Base-by-base conservation (phyloP, 2,329 filamentous ascomycete species). In the Claviceps pazoutovae region DNA sequence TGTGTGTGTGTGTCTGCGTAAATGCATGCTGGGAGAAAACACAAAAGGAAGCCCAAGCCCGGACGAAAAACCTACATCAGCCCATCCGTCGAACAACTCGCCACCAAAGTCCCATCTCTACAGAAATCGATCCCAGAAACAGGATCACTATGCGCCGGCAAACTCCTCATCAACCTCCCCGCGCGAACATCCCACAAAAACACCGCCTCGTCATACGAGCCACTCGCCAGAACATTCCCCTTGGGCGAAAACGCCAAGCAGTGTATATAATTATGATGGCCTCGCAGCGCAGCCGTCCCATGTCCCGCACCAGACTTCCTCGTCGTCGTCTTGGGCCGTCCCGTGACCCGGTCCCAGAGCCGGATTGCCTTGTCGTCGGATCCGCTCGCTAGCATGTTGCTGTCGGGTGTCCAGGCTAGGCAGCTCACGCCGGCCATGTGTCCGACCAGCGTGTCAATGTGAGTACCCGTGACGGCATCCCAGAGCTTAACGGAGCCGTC, bases 211-310 rank as follows among this genome's bases (percentile, higher is more conserved):
- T 98, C 93, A 68, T 96, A 97, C 57, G 87, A 94, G 13, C 93
- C 93, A 58, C 87, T 94, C 16, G 90, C 93, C 37, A 98, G 78
- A 64, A 97, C 95, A 63, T 98, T 98, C 23, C 93, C 93, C 66
- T 96, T 97, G 1, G 93, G 93, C n/a, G 88, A 91, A 67, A 97
- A 97, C 5, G 90, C 89, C 37, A 98, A 74, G 49, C 85, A 88
- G 68, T 95, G 95, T 36, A 98, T 84, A 67, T 97, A 97, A 68
- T 94, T 97, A 67, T 96, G 89, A 62, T 98, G 93, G 2, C 93
- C 91, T 23, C 86, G 75, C 57, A 97, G 73, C 5, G 80, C 78
- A 2, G 72, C 71, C 59, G 73, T 71, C 30, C 74, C 73, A 61
- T 70, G 62, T 0, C 62, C 65, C 2, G 61, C 61, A 23, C 55